Percentiles rank a stretch among this genome's conserved stretches.
phyloP scores from a whole-genome alignment of 306 rosid genomes.

The Fragaria iinumae region DNA sequence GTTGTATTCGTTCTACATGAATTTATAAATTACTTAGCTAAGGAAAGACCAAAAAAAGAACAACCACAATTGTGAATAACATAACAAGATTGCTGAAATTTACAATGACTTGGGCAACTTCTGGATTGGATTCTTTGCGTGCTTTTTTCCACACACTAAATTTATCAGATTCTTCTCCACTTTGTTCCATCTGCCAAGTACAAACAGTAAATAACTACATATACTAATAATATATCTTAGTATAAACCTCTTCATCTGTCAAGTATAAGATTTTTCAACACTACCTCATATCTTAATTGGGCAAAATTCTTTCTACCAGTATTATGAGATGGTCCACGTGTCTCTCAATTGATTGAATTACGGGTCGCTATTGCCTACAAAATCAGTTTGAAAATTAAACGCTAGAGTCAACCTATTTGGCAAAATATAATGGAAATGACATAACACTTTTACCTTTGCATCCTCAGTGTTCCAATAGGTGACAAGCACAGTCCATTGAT shows the following conservation, averaged over 20 bases:
- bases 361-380: neutral
- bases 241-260: neutral
- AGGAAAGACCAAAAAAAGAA: neutral
- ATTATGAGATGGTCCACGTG: neutral
- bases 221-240: no score
- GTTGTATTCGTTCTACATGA: neutral
- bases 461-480: neutral
- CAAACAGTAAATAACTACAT: neutral
- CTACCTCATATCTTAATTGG: neutral
- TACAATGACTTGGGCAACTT: no score
- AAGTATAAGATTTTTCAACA: neutral
- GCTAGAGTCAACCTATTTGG: no score
- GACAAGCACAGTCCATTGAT: neutral
- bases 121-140: neutral
- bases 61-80: no score
- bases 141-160: neutral
- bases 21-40: neutral
- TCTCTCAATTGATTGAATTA: neutral
- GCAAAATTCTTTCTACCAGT: neutral
- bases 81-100: no score
- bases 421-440: no score
- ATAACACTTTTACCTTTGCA: no score
- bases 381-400: no score
- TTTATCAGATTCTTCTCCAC: neutral
- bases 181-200: neutral